Percentiles rank a stretch among this genome's conserved stretches.
Conservation (phyloP, 768 basidiomycete genomes). For the Psilocybe subaeruginosa region DNA sequence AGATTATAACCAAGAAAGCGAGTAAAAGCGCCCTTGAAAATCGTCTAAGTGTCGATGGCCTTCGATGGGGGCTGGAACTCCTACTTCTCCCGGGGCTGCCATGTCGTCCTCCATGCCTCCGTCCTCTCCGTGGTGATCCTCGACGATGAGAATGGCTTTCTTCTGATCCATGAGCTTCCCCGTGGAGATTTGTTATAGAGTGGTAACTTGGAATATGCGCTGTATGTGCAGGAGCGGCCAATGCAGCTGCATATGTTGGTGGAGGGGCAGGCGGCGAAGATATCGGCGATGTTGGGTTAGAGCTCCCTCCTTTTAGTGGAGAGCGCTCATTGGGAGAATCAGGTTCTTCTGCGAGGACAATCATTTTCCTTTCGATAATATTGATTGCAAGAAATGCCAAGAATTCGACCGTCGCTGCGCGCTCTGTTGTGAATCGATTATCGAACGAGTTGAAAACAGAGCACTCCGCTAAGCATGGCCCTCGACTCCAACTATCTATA, state of each 20-base stretch:
- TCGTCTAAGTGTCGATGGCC: conserved; percentile 12
- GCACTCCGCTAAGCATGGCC: too few relatives aligned
- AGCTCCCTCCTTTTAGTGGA: conserved; percentile 19
- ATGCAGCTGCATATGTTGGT: conserved; percentile 10
- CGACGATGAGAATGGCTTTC: not conserved
- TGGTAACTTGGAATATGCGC: not conserved
- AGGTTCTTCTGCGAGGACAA: not conserved
- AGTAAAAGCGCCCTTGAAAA: conserved; percentile 21
- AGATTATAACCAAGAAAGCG: conserved; percentile 20
- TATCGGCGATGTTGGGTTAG: conserved; percentile 2
- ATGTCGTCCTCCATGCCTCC: not conserved
- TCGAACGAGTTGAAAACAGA: too few relatives aligned
- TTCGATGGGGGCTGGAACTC: not conserved
- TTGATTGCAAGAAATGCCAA: too few relatives aligned
- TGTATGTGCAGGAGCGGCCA: not conserved
- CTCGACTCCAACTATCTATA: too few relatives aligned
- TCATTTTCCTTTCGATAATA: not conserved
- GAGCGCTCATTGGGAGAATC: conserved; percentile 23
- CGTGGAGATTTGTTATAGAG: not conserved
- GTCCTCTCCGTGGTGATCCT: not conserved
- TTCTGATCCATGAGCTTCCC: not conserved
- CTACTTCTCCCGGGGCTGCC: not conserved
- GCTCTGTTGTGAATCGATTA: too few relatives aligned
- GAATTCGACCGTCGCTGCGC: too few relatives aligned
- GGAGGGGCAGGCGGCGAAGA: conserved; percentile 5